These are phyloP conservation scores for Scheffersomyces lignicola DNA, from an alignment of 1,139 yeast species.

Conservation along the genomic window DNA sequence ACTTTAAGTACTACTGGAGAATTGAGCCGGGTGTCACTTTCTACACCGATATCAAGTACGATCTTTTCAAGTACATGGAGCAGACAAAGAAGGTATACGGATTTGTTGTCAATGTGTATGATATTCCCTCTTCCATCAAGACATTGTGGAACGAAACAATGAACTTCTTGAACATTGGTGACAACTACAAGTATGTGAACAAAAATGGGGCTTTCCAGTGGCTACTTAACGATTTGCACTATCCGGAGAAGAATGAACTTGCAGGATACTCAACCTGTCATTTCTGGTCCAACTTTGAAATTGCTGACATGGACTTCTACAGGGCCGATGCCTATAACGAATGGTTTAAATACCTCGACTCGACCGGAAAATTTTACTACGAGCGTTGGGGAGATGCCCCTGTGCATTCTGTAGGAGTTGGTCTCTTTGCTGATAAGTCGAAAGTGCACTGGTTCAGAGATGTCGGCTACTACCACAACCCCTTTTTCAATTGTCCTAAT, in stretches of 20 bases:
- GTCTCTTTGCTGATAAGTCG: conserved; percentile 67
- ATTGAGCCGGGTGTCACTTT: conserved; percentile 75
- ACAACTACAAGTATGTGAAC: conserved; percentile 61
- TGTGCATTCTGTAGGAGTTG: conserved; percentile 74
- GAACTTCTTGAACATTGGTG: conserved; percentile 53
- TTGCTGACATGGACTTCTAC: conserved; percentile 79
- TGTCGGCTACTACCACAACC: conserved; percentile 75
- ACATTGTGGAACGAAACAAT: conserved; percentile 72
- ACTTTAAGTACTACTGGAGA: conserved; percentile 69
- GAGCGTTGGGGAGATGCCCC: conserved; percentile 96
- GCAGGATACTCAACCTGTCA: conserved; percentile 85
- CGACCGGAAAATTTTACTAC: conserved; percentile 76
- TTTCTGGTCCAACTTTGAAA: conserved; percentile 86
- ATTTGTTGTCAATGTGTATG: conserved; percentile 66
- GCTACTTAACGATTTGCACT: conserved; percentile 65
- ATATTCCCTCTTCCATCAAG: conserved; percentile 60
- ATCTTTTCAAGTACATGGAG: conserved; percentile 73
- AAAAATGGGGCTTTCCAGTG: conserved; percentile 64
- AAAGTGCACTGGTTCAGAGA: conserved; percentile 87
- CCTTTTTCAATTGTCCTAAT: conserved; percentile 74
- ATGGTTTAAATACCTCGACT: conserved; percentile 66
- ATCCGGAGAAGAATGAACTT: conserved; percentile 51
- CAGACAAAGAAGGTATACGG: conserved; percentile 67
- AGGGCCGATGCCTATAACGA: conserved; percentile 62
- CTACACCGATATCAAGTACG: conserved; percentile 69